Conservation (phyloP, 768 basidiomycete species). For the Suillus ampliporus region DNA sequence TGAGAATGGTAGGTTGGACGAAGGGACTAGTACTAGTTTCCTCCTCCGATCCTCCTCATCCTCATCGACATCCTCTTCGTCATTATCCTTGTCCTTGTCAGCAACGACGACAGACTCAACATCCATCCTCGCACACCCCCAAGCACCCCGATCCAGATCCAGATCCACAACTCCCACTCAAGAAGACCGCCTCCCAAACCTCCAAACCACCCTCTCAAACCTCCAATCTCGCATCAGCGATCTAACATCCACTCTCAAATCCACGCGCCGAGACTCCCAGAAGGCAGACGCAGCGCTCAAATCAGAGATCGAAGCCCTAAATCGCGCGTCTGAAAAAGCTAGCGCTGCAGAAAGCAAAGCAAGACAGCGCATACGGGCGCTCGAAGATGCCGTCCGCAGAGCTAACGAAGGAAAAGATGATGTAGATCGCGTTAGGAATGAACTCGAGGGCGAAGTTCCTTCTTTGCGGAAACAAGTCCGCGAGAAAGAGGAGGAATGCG, state of each 20-base stretch:
- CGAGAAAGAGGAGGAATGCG: conserved; percentile 47
- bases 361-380: conserved; percentile 83
- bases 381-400: conserved; percentile 89
- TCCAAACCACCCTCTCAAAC: conserved; percentile 69
- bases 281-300: conserved; percentile 83
- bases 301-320: conserved; percentile 83
- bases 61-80: conserved; percentile 41
- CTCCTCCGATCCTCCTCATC: conserved; percentile 3
- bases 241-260: conserved; percentile 72
- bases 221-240: conserved; percentile 71
- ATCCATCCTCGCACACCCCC: conserved; percentile 22
- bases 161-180: conserved; percentile 45
- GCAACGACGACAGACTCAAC: conserved; percentile 37
- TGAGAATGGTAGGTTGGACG: conserved; percentile 31
- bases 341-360: conserved; percentile 76
- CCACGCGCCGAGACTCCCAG: conserved; percentile 80
- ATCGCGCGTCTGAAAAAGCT: conserved; percentile 83
- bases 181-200: conserved; percentile 69
- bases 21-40: conserved; percentile 13
- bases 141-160: conserved; percentile 29
- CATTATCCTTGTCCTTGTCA: conserved; percentile 28
- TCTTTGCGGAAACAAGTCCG: conserved; percentile 48
- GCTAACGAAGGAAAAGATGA: conserved; percentile 61
- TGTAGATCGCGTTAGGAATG: conserved; percentile 45
- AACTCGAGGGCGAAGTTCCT: conserved; percentile 47